A percentile compares a stretch with the other conserved stretches of the same genome.
These are phyloP conservation scores for Sicyos edulis DNA, from an alignment of 306 rosid genomes.

Conservation along the genomic window DNA sequence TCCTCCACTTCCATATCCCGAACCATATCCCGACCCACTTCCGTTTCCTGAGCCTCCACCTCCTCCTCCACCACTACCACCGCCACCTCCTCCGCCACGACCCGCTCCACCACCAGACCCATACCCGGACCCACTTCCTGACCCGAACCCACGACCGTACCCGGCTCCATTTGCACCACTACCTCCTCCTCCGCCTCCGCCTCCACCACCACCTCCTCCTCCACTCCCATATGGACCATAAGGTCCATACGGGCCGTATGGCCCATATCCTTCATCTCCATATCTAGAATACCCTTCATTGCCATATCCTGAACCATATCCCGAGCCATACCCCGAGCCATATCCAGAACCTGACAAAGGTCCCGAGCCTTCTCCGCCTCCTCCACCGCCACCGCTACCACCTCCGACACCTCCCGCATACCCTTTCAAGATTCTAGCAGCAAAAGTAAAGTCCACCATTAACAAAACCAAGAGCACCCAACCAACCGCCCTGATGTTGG, in stretches of 20 bases:
- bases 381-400: conserved; percentile 32
- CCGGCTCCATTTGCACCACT: conserved; percentile 41
- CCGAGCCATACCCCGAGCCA: conserved; percentile 29
- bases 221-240: conserved; percentile 24
- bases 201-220: conserved; percentile 12
- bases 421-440: conserved; percentile 35
- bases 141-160: conserved; percentile 45
- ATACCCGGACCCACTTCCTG: conserved; percentile 36
- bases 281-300: neutral
- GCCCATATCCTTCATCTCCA: conserved; percentile 11
- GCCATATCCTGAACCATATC: conserved; percentile 1
- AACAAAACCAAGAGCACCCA: conserved; percentile 48
- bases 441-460: conserved; percentile 49
- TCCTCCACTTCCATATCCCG: conserved; percentile 30
- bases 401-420: conserved; percentile 32
- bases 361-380: conserved; percentile 40
- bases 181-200: conserved; percentile 39
- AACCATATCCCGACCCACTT: conserved; percentile 22
- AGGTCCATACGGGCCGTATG: conserved; percentile 31
- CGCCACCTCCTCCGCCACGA: conserved; percentile 19
- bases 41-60: conserved; percentile 19
- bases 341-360: conserved; percentile 50
- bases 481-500: conserved; percentile 42
- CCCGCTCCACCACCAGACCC: conserved; percentile 17
- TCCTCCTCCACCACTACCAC: conserved; percentile 20